Evolutionary conservation across 257 asterid species (phyloP), one percentile per base, ranked within the genome.

Genomic region (Verbena officinalis): DNA sequence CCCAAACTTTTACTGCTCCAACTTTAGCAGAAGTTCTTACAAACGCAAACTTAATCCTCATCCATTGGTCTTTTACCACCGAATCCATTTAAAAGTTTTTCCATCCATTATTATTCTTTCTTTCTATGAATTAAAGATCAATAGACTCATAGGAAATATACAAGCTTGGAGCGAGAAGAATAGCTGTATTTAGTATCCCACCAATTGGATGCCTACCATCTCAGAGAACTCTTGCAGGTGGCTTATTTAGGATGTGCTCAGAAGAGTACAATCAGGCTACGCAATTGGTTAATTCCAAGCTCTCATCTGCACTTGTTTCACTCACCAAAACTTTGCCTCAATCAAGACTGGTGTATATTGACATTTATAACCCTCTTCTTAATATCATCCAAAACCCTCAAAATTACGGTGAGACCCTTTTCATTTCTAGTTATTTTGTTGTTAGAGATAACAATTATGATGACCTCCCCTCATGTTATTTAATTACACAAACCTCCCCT

Each of bases 141-240:
- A 8, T 9, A 2, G 1, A 21, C 9, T 8, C 14, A 13, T 20
- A 82, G 89, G 93, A 78, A 3, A 9, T 83, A 4, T 75, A 85
- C 80, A 62, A 68, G 34, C 62, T 77, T 14, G 88, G 88, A 49
- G 88, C 83, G 16, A 67, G 88, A 57, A 79, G 75, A 55, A 70
- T 84, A 17, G 84, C 73, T 7, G 77, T 81, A 2, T 67, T 77
- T 51, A 74, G 79, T 4, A n/a, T 73, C 13, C 80, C 81, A 6
- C 80, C 84, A 40, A 62, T 84, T 2, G 91, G 91, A 9, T 84
- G 91, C 22, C 27, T 79, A 57, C 91, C 91, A 17, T 60, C 46
- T 9, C 76, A 67, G 10, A 77, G 82, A 68, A 84, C 83, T 19
- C 33, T 78, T 0, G 80, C 70, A 0, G 88, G 87, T 0, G 84